A percentile compares a stretch with the other conserved stretches of the same genome.
Conservation (phyloP, 768 basidiomycete species). For the Melanogaster broomeanus region DNA sequence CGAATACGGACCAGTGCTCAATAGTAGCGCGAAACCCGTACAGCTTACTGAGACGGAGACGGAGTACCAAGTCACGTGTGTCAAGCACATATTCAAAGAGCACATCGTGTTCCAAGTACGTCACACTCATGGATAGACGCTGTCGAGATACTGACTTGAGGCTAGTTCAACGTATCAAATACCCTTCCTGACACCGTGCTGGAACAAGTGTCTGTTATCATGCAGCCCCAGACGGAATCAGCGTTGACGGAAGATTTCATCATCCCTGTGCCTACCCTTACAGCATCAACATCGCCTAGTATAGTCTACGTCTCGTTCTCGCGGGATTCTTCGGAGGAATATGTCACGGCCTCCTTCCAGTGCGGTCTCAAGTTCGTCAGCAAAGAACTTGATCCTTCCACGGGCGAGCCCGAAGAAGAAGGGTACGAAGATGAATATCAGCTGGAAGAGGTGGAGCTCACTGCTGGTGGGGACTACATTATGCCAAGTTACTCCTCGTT, state of each 20-base stretch:
- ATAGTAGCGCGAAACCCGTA: constrained; percentile 75
- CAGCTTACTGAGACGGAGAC: constrained; percentile 96
- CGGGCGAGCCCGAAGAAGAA: constrained; percentile 94
- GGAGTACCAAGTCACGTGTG: constrained; percentile 94
- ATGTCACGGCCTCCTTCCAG: constrained; percentile 81
- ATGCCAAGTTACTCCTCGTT: constrained; percentile 94
- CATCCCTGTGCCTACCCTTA: constrained; percentile 76
- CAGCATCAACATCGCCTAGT: constrained; percentile 71
- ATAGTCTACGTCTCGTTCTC: constrained; percentile 94
- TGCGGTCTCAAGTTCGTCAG: constrained; percentile 93
- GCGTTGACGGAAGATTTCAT: constrained; percentile 93
- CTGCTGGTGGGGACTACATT: constrained; percentile 92
- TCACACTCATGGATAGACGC: not conserved
- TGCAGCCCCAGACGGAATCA: constrained; percentile 76
- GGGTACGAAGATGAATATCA: constrained; percentile 99
- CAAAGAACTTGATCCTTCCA: constrained; percentile 96
- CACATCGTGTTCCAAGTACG: constrained; percentile 96
- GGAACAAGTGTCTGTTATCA: constrained; percentile 91
- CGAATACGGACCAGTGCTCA: constrained; percentile 82
- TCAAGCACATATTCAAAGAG: constrained; percentile 96
- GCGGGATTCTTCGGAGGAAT: constrained; percentile 74
- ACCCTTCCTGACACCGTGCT: constrained; percentile 94
- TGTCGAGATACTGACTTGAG: constrained; percentile 6
- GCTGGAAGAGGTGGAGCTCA: constrained; percentile 92
- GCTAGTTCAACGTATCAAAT: constrained; percentile 95